Base-by-base conservation (phyloP, 768 basidiomycete genomes). In the Collybiopsis confluens region DNA sequence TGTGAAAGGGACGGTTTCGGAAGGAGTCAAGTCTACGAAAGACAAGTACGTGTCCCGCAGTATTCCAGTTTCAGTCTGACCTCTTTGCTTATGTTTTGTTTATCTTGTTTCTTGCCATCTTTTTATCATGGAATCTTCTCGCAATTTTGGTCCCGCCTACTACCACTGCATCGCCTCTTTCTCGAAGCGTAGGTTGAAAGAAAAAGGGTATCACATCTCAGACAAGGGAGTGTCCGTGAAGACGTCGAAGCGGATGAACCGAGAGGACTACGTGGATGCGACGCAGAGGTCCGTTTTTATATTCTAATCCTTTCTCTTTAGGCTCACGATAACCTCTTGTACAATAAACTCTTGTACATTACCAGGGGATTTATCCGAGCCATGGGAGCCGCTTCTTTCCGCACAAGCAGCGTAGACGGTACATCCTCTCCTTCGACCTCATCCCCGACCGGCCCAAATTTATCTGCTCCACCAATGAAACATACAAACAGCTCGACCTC, bases 241-340 rank as follows among this genome's bases (percentile, higher is more conserved):
- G 68, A 89, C 86, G 1, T 64, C 73, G 20, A 78, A 74, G 55
- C 74, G 76, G 5, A 76, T 85, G 57, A 80, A 81, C 56, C 72
- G 83, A 37, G 80, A 85, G 50, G 75, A 79, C 38, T 89, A 89
- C 56, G 70, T 88, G 2, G 86, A 88, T 61, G 85, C 86, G 6
- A 88, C 86, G 15, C 88, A 88, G 62, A 70, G 87, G 87, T 86
- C 53, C 57, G 72, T 60, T 13, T 20, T 16, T 30, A 44, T 43
- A 8, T 33, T 35, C 20, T 21, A 35, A 30, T 20, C 23, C 52
- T 48, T 30, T 33, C 45, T 26, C 10, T 23, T 27, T 36, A 4
- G 1, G 9, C 24, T 35, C 30, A 41, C 18, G 5, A 30, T 45
- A 15, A 48, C 41, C 30, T 2, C n/a, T 40, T 36, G 7, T 21